Base-by-base conservation (phyloP, 805 yeast species). In the Saturnispora quitensis region DNA sequence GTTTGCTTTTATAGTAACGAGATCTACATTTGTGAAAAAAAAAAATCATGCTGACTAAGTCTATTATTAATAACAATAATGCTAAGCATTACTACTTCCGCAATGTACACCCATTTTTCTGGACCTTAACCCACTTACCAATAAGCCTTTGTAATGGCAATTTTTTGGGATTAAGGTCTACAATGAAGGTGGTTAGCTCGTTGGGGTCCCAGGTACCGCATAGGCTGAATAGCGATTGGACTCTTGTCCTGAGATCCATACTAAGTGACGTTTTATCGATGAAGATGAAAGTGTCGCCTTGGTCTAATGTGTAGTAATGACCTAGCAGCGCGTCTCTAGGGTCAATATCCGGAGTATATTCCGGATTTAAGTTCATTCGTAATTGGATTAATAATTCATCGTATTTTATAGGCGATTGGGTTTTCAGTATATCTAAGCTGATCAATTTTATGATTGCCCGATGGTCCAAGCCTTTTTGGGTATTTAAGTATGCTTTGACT, bases 331-430 rank as follows among this genome's bases (percentile, higher is more conserved):
- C 62, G 15, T 85, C 56, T 52, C 81, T 83, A 15, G 86, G 70
- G 18, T 82, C 76, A 42, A 83, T 76, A 47, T 76, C 80, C 1
- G 68, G 68, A 25, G 57, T 58, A 49, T 66, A 66, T 45, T 68
- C 80, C 75, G 64, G 79, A 75, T 93, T 90, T 42, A 86, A 71
- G 5, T 74, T 68, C 1, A 81, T 70, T 58, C 81, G 78, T 81
- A 90, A 78, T 49, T 76, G 74, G 47, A 85, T 73, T 53, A 82
- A 59, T 60, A 89, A 79, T 53, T 84, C 88, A 40, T 78, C 77
- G 15, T 56, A 48, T 46, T 53, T 53, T 13, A 55, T 54, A 3
- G 47, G 36, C 3, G 42, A 40, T 6, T 48, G 42, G n/a, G 43
- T 51, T 9, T 28, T 45, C 24, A 57, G 18, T n/a, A 52, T 52